Conservation (phyloP, 768 basidiomycete genomes). For the Glaciozyma martinii region DNA sequence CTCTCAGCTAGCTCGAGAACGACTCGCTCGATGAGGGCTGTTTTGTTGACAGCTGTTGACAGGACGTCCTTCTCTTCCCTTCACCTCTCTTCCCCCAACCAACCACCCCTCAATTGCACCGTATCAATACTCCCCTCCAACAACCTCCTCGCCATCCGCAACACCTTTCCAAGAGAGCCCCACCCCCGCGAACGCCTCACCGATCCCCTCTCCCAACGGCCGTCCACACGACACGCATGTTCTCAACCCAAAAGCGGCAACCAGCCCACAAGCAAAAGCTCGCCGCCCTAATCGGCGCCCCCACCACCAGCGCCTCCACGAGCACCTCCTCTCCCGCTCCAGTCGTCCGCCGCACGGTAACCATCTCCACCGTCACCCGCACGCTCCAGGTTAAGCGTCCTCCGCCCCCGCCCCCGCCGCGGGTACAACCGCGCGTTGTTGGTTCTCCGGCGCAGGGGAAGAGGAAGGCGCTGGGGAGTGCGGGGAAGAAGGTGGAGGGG, state of each 20-base stretch:
- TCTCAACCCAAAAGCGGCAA: no score
- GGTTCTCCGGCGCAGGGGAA: neutral
- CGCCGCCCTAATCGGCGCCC: neutral
- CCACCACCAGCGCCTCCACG: neutral
- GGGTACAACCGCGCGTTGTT: neutral
- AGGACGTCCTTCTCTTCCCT: no score
- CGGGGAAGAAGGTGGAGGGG: neutral
- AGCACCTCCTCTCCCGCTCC: neutral
- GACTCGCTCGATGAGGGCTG: no score
- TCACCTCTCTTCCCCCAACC: no score
- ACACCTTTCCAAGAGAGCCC: neutral
- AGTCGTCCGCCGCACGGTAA: neutral
- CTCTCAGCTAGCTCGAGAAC: no score
- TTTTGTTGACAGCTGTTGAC: no score
- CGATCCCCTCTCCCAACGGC: no score
- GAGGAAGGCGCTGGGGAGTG: neutral
- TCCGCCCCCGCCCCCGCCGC: neutral
- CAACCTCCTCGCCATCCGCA: neutral
- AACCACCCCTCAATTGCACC: no score
- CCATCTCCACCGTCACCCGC: neutral
- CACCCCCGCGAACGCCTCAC: no score
- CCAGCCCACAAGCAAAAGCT: neutral
- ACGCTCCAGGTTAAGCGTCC: neutral
- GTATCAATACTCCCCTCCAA: neutral
- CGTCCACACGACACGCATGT: conserved; percentile 5